Base-by-base conservation (phyloP, 768 basidiomycete genomes). In the Crassisporium funariophilum region DNA sequence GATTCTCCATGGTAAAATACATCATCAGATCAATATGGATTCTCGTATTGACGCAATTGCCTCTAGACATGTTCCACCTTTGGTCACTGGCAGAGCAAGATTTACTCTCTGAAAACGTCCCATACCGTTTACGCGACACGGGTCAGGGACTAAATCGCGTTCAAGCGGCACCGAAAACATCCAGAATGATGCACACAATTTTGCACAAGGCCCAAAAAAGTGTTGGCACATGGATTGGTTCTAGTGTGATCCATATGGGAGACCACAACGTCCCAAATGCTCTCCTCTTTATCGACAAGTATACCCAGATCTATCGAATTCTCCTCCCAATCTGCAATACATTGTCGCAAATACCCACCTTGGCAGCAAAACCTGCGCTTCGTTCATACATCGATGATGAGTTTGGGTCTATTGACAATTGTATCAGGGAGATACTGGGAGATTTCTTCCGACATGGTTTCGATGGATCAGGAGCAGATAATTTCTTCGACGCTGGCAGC, bases 71-170 rank as follows among this genome's bases (percentile, higher is more conserved):
- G 87, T 93, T 93, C 72, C 87, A 84, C 50, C 66, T 93, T 29
- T 92, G 86, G 88, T 86, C 80, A 3, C 72, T 91, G 2, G 81
- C 88, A 0, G 91, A 92, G 59, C 81, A 85, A 50, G 91, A 93
- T 54, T 64, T 93, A 11, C 75, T 93, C n/a, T 83, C 87, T 5
- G 83, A 91, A 58, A 82, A 72, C 16, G 71, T 85, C 31, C 62
- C 82, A 3, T 93, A 93, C 63, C 86, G 91, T 22, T 74, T 93
- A 29, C 83, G 91, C 21, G 91, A 93, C 62, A 93, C 91, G 0
- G 91, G 91, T 20, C 91, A 93, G 58, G 91, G 91, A n/a, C 75
- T 93, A 44, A 93, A 93, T 67, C 85, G 91, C 35, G 89, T 93
- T 9, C 91, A 92, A 62, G 81, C 83, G 0, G 81, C 91, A 2